A percentile compares a stretch with the other conserved stretches of the same genome.
Evolutionary conservation across 2,329 filamentous ascomycete species (phyloP).

Genomic region (Aureobasidium musti): DNA sequence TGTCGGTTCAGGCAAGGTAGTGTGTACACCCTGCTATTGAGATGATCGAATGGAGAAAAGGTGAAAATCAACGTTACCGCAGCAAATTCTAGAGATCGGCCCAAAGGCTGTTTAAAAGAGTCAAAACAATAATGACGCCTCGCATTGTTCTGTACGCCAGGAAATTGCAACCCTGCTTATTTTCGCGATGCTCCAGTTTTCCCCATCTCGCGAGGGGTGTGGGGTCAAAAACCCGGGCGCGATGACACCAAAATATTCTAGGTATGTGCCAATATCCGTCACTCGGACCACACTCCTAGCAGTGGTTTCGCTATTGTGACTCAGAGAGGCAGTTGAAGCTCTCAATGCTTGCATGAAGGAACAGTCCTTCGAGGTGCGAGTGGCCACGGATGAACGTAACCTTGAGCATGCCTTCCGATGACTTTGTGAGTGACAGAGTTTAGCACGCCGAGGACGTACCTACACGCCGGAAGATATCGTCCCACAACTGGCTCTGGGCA

Average conservation of each 20-base stretch:
- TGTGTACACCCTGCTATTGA: not conserved
- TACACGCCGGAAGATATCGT: not conserved
- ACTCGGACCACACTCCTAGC: not conserved
- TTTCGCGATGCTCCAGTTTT: conserved; percentile 29
- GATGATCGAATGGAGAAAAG: conserved; percentile 2
- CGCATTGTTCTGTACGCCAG: conserved; percentile 3
- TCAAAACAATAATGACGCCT: conserved; percentile 20
- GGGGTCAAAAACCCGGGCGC: conserved; percentile 21
- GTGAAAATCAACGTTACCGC: not conserved
- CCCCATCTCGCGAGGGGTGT: conserved; percentile 20
- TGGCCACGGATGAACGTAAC: not conserved
- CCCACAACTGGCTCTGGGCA: conserved; percentile 9
- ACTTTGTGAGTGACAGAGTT: not conserved
- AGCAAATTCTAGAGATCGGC: not conserved
- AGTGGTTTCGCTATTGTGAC: not conserved
- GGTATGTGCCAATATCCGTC: not conserved
- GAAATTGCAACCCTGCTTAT: conserved; percentile 28
- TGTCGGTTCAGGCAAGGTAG: not conserved
- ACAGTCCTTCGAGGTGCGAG: not conserved
- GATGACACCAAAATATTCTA: conserved; percentile 17
- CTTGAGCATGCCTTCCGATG: not conserved
- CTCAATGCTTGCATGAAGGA: not conserved
- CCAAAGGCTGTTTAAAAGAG: conserved; percentile 2
- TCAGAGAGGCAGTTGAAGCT: not conserved
- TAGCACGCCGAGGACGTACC: not conserved